Evolutionary conservation across 345 rosid genomes (phyloP), one percentile per base, ranked within the genome.

Genomic region (Brassica nigra): DNA sequence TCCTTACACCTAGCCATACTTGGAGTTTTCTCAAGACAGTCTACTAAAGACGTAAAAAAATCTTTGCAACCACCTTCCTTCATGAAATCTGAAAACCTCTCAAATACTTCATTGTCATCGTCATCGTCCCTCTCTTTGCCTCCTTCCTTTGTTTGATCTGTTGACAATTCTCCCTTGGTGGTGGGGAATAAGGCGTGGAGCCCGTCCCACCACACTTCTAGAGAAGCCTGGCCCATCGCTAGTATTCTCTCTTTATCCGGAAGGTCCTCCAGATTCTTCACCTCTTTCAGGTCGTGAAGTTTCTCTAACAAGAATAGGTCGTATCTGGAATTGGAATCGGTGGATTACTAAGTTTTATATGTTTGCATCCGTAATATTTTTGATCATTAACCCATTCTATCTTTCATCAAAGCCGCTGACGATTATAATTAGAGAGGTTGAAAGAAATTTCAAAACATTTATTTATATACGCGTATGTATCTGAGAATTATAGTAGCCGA

Each of bases 71-170:
- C 12, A 62, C 67, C 67, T 14, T 8, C 39, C 8, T 62, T 3
- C 67, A 62, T 62, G 67, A 31, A 63, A 63, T 63, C 42, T 4
- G 42, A n/a, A 63, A 63, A 63, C 42, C 67, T 36, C 42, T 5
- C 42, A n/a, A 15, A 2, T 7, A 31, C 23, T 63, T 62, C 14
- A 12, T 57, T 12, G 28, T 55, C 11, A 0, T 55, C 54, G n/a
- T 49, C 57, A 27, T 54, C 57, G 59, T 54, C 27, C 27, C 6
- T 16, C 27, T 54, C 59, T 16, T 9, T 16, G 59, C 0, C 54
- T 14, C n/a, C 59, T 15, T 54, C 59, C 59, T 54, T 52, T 15
- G 23, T 5, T 52, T 15, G 58, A 15, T 52, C 8, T n/a, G 23
- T 15, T 52, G 58, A 52, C 58, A 15, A 52, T 15, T 52, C 58